Conservation (phyloP, 179 eudicot genomes). For the Patellifolia procumbens region DNA sequence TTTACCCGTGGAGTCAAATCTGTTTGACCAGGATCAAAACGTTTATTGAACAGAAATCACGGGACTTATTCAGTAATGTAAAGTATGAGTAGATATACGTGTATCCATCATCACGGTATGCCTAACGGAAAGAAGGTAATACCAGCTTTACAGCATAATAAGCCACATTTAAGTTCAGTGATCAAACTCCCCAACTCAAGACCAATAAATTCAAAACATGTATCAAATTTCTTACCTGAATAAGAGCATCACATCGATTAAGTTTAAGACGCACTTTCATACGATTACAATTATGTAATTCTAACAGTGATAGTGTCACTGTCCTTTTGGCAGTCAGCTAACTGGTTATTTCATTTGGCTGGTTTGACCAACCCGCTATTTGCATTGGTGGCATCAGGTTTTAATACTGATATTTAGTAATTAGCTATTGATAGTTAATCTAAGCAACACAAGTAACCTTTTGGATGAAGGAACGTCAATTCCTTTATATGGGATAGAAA, state of each 20-base stretch:
- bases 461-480: not conserved
- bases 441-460: not conserved
- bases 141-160: not conserved
- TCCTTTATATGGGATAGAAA: not conserved
- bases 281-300: too few species aligned
- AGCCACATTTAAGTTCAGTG: not conserved
- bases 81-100: not conserved
- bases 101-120: not conserved
- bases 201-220: too few species aligned
- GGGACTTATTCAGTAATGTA: not conserved
- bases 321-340: too few species aligned
- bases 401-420: not conserved
- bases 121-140: too few species aligned
- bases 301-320: not conserved
- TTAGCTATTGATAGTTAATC: not conserved
- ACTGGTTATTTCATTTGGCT: too few species aligned
- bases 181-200: not conserved
- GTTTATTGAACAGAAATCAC: slow-evolving; percentile 14
- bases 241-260: not conserved
- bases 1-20: slow-evolving; percentile 43
- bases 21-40: slow-evolving; percentile 30
- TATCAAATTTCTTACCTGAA: too few species aligned
- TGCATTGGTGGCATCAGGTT: not conserved
- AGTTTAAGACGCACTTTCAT: too few species aligned
- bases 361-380: not conserved